A percentile compares a stretch with the other conserved stretches of the same genome.
These are phyloP conservation scores for Agroathelia rolfsii DNA, from an alignment of 1,284 basidiomycete genomes.

Conservation along the genomic window DNA sequence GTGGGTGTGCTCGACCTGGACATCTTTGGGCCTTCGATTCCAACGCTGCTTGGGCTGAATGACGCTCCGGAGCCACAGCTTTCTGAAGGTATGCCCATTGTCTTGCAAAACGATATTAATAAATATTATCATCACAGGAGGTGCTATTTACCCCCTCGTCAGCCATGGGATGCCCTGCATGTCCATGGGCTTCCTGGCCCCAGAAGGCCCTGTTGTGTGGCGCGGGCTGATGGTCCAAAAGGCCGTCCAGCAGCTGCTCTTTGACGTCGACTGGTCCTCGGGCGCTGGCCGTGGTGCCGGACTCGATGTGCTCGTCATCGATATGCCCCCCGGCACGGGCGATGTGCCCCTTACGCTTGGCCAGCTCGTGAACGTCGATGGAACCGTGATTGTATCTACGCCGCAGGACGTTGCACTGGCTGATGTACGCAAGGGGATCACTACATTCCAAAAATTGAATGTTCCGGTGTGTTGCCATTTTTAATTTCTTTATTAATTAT, in stretches of 20 bases:
- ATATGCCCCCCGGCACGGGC: conserved; percentile 97
- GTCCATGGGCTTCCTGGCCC: conserved; percentile 91
- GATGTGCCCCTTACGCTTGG: conserved; percentile 91
- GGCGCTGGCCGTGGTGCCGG: conserved; percentile 28
- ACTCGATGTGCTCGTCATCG: conserved; percentile 84
- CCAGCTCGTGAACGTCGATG: conserved; percentile 83
- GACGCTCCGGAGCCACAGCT: conserved; percentile 72
- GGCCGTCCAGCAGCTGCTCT: conserved; percentile 92
- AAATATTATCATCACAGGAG: conserved; percentile 33
- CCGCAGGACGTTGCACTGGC: conserved; percentile 92
- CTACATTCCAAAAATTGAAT: conserved; percentile 86
- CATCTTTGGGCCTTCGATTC: conserved; percentile 94
- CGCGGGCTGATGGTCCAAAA: conserved; percentile 98
- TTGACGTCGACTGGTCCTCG: conserved; percentile 89
- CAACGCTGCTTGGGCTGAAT: conserved; percentile 89
- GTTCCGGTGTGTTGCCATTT: conserved; percentile 58
- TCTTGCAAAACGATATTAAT: not conserved
- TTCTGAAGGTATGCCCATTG: conserved; percentile 34
- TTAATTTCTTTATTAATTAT: conserved; percentile 1
- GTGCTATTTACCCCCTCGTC: conserved; percentile 73
- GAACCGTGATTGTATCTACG: conserved; percentile 91
- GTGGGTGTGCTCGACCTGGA: conserved; percentile 92
- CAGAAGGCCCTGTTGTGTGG: conserved; percentile 87
- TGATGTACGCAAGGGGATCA: conserved; percentile 88
- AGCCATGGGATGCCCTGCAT: conserved; percentile 93